Percentiles rank a stretch among this genome's conserved stretches.
phyloP scores from a whole-genome alignment of 352 stramenopile genomes.

The Phytopythium oedochilum region DNA sequence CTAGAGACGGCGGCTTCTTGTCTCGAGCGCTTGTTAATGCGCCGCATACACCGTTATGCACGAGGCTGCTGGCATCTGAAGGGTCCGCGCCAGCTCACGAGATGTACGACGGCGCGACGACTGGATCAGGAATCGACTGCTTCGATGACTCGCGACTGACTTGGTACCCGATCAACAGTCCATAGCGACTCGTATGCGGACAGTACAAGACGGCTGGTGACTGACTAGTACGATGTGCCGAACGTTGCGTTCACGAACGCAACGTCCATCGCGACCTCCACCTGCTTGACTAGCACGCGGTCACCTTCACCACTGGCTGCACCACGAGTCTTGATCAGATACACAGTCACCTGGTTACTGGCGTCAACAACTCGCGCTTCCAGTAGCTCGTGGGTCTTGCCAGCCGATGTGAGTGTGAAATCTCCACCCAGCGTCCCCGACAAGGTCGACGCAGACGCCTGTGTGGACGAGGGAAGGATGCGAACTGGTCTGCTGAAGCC shows the following conservation, averaged over 20 bases:
- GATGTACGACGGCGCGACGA: neutral
- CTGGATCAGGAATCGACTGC: constrained; percentile 3
- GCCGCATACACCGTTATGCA: neutral
- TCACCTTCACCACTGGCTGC: constrained; percentile 9
- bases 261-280: constrained; percentile 32
- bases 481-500: constrained; percentile 29
- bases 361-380: neutral
- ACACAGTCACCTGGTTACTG: constrained; percentile 22
- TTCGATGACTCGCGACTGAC: constrained; percentile 4
- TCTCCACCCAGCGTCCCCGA: constrained; percentile 6
- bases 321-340: constrained; percentile 10
- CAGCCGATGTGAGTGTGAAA: constrained; percentile 2
- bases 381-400: constrained; percentile 1
- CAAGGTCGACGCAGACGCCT: constrained; percentile 1
- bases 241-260: constrained; percentile 52
- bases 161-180: constrained; percentile 4
- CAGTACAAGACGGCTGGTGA: neutral
- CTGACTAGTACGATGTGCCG: constrained; percentile 26
- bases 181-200: neutral
- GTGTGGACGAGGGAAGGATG: constrained; percentile 1
- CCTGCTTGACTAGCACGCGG: constrained; percentile 22
- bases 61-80: neutral
- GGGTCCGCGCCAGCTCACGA: neutral
- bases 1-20: neutral
- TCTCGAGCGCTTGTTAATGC: neutral